Percentiles rank a stretch among this genome's conserved stretches.
Conservation (phyloP, 768 basidiomycete species). For the Macrocybe gigantea region DNA sequence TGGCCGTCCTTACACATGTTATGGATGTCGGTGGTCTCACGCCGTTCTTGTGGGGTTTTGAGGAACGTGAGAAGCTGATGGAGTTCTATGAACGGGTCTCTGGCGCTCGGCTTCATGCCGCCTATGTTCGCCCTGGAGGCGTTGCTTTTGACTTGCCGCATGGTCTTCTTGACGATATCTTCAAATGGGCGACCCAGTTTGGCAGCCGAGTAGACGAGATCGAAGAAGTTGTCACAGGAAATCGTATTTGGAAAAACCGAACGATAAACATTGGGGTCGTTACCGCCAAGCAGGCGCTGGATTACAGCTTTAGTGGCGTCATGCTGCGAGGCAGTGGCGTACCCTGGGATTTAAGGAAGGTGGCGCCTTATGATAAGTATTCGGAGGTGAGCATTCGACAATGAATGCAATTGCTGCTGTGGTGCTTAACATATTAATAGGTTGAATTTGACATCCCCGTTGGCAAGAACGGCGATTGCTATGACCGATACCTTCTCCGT, state of each 20-base stretch:
- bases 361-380: constrained; percentile 94
- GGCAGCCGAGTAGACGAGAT: constrained; percentile 88
- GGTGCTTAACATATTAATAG: constrained; percentile 24
- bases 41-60: constrained; percentile 99
- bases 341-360: constrained; percentile 92
- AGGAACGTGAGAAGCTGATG: constrained; percentile 99
- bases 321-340: constrained; percentile 95
- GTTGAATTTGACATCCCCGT: constrained; percentile 98
- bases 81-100: constrained; percentile 99
- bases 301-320: constrained; percentile 93
- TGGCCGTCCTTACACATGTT: constrained; percentile 93
- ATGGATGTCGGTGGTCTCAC: constrained; percentile 99
- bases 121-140: constrained; percentile 97
- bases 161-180: constrained; percentile 97
- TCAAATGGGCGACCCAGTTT: constrained; percentile 97
- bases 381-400: constrained; percentile 52
- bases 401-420: background rate
- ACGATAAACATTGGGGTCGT: constrained; percentile 89
- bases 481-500: constrained; percentile 95
- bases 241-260: constrained; percentile 96
- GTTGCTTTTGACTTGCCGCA: constrained; percentile 98
- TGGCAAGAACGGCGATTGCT: constrained; percentile 95
- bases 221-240: constrained; percentile 95
- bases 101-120: constrained; percentile 93
- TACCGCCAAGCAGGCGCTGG: constrained; percentile 86